These are phyloP conservation scores for Paramecium pentaurelia DNA, from an alignment of 73 alveolate species.

Conservation along the genomic window DNA sequence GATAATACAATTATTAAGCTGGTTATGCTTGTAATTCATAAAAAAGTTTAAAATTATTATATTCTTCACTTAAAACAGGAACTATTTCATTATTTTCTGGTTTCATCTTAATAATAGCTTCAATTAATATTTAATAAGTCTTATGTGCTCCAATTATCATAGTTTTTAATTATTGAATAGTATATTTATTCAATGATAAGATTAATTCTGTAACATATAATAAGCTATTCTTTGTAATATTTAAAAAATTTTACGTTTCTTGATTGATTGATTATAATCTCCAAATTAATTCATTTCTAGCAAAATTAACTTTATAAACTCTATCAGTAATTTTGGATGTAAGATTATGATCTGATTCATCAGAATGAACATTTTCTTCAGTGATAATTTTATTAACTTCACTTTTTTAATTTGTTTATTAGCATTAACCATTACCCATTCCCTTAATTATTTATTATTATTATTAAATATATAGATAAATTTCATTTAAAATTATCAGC, in stretches of 20 bases:
- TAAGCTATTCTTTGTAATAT: background rate
- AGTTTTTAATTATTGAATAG: background rate
- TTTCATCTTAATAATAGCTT: constrained; percentile 6
- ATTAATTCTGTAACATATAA: background rate
- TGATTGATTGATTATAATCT: background rate
- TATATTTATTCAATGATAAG: background rate
- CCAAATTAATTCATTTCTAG: background rate
- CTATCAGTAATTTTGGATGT: background rate
- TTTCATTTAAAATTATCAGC: constrained; percentile 46
- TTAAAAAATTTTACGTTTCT: background rate
- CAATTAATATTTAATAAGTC: background rate
- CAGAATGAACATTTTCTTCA: constrained; percentile 21
- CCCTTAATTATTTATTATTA: background rate
- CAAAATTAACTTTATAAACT: constrained; percentile 13
- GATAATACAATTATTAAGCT: background rate
- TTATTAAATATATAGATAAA: background rate
- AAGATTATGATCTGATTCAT: background rate
- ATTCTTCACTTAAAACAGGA: background rate
- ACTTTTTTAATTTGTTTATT: background rate
- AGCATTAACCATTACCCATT: constrained; percentile 4
- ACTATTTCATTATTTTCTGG: background rate
- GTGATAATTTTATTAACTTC: background rate
- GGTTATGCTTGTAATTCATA: background rate
- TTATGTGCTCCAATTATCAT: constrained; percentile 4
- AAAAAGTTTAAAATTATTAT: background rate